Evolutionary conservation across 164 flowering plant genomes (phyloP).

Genomic region (Saururus chinensis): DNA sequence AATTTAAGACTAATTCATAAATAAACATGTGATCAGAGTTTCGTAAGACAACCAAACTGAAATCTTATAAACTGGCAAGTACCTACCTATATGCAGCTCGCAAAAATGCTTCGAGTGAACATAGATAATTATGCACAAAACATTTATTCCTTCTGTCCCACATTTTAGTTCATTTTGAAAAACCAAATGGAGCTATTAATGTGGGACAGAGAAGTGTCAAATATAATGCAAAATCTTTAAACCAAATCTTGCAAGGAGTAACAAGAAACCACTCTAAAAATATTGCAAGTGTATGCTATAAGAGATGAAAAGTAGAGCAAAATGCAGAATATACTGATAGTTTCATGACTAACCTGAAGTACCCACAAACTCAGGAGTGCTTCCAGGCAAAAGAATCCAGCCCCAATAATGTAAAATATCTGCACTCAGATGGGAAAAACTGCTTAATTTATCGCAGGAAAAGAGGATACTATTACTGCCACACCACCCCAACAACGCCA

Average conservation of each 20-base stretch:
- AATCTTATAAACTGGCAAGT: too few relatives aligned
- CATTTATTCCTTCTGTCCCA: too few relatives aligned
- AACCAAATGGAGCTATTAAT: too few relatives aligned
- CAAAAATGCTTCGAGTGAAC: not conserved
- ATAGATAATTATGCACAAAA: not conserved
- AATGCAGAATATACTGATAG: too few relatives aligned
- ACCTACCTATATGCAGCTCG: too few relatives aligned
- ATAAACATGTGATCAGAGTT: too few relatives aligned
- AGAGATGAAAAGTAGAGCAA: not conserved
- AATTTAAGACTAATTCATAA: too few relatives aligned
- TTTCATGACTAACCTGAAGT: conserved; percentile 49
- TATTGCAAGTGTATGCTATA: not conserved
- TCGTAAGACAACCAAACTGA: too few relatives aligned
- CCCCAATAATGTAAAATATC: conserved; percentile 78
- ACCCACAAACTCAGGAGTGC: conserved; percentile 81
- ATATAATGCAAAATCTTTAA: not conserved
- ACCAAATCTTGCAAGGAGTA: not conserved
- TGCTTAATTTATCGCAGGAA: not conserved
- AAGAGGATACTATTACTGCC: not conserved
- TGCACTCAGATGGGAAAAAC: conserved; percentile 17
- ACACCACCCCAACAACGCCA: not conserved
- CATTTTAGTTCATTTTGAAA: too few relatives aligned
- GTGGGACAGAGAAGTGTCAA: too few relatives aligned
- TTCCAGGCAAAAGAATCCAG: conserved; percentile 73
- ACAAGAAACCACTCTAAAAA: not conserved